phyloP scores from a whole-genome alignment of 495 filamentous ascomycete species.

The Patellaria atrata region DNA sequence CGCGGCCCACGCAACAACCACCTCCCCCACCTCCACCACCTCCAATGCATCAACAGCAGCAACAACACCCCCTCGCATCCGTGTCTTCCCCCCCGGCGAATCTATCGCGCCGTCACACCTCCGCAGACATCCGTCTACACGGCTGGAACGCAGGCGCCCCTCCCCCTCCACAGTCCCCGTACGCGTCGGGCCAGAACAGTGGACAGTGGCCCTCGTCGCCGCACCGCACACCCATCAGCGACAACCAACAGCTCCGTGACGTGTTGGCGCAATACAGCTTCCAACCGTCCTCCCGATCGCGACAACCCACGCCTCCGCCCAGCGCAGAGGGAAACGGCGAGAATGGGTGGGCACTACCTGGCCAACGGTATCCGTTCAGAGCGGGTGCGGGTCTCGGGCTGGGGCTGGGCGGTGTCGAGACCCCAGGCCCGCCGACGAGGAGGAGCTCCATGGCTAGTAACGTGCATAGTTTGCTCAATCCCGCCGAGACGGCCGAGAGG shows the following conservation, averaged over 20 bases:
- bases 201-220: slow-evolving; percentile 80
- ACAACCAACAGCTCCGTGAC: slow-evolving; percentile 70
- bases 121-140: slow-evolving; percentile 83
- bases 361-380: slow-evolving; percentile 32
- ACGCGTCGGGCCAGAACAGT: slow-evolving; percentile 54
- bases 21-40: slow-evolving; percentile 53
- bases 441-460: slow-evolving; percentile 64
- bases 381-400: slow-evolving; percentile 1
- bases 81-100: slow-evolving; percentile 63
- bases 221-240: slow-evolving; percentile 44
- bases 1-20: slow-evolving; percentile 45
- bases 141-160: slow-evolving; percentile 54
- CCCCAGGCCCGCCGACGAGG: slow-evolving; percentile 44
- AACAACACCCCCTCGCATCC: slow-evolving; percentile 55
- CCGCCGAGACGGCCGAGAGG: slow-evolving; percentile 59
- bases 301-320: slow-evolving; percentile 36
- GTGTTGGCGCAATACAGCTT: slow-evolving; percentile 74
- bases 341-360: slow-evolving; percentile 43
- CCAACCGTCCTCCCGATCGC: slow-evolving; percentile 38
- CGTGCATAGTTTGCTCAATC: slow-evolving; percentile 70
- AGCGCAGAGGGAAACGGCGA: slow-evolving; percentile 31
- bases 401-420: slow-evolving; percentile 24
- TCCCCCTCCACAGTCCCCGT: slow-evolving; percentile 44
- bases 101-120: slow-evolving; percentile 77
- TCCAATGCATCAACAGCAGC: slow-evolving; percentile 40